phyloP scores from a whole-genome alignment of 495 filamentous ascomycete species.

The Baudoinia panamericana region DNA sequence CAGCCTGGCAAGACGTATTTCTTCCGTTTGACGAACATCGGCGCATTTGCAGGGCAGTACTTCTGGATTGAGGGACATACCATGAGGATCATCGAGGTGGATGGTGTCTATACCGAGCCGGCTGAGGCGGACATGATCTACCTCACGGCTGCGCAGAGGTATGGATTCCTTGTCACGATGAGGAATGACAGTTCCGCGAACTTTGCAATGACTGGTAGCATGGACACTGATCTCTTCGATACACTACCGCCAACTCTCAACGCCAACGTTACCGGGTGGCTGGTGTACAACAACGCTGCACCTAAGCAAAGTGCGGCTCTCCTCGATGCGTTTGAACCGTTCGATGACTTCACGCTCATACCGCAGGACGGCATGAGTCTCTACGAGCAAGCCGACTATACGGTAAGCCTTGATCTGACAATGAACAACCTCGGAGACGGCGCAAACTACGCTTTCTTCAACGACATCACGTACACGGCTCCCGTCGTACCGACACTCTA shows the following conservation, averaged over 20 bases:
- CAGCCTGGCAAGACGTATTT: constrained; percentile 68
- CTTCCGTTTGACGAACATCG: constrained; percentile 61
- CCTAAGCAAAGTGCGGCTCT: constrained; percentile 43
- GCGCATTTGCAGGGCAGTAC: constrained; percentile 31
- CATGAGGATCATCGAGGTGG: constrained; percentile 56
- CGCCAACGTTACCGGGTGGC: constrained; percentile 67
- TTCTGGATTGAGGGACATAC: constrained; percentile 40
- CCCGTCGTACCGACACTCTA: constrained; percentile 75
- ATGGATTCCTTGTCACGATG: constrained; percentile 50
- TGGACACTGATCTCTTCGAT: constrained; percentile 55
- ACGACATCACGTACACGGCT: constrained; percentile 58
- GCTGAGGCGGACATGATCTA: constrained; percentile 45
- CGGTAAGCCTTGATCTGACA: constrained; percentile 48
- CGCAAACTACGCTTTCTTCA: constrained; percentile 73
- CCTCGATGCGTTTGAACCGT: constrained; percentile 47
- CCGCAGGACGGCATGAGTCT: constrained; percentile 50
- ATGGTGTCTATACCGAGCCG: constrained; percentile 55
- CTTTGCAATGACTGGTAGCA: constrained; percentile 56
- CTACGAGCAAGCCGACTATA: constrained; percentile 44
- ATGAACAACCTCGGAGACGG: constrained; percentile 65
- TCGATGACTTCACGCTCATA: constrained; percentile 61
- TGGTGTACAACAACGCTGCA: constrained; percentile 53
- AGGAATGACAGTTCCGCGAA: constrained; percentile 42
- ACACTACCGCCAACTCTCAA: constrained; percentile 49
- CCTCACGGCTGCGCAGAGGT: constrained; percentile 56